Conservation (phyloP, 2,329 filamentous ascomycete genomes). For the Colletotrichum musicola region DNA sequence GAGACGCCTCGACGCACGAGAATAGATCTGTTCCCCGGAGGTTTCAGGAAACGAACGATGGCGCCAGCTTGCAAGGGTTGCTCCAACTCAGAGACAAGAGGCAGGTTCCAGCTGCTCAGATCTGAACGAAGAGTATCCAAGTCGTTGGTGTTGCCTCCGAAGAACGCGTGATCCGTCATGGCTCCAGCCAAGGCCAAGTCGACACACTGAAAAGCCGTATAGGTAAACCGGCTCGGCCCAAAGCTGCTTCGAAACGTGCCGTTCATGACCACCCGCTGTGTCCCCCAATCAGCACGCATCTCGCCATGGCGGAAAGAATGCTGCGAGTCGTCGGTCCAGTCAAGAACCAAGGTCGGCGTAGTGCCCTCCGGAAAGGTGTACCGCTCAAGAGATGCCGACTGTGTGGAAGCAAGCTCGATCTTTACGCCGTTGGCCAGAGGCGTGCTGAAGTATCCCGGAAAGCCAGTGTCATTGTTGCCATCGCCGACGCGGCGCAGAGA, state of each 20-base stretch:
- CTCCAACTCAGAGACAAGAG: not conserved
- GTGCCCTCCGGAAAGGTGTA: constrained; percentile 12
- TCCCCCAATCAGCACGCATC: constrained; percentile 12
- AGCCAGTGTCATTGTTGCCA: constrained; percentile 5
- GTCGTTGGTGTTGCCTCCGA: constrained; percentile 2
- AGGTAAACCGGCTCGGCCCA: not conserved
- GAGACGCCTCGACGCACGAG: constrained; percentile 17
- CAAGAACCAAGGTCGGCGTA: constrained; percentile 1
- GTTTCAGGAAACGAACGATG: constrained; percentile 4
- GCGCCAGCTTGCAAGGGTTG: constrained; percentile 8
- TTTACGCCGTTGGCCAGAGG: not conserved
- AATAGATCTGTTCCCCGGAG: not conserved
- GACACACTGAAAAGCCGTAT: constrained; percentile 18
- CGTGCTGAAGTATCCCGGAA: constrained; percentile 26
- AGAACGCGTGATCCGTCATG: constrained; percentile 3
- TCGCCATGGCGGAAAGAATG: not conserved
- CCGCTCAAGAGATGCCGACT: not conserved
- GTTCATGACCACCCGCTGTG: constrained; percentile 1
- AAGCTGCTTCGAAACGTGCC: constrained; percentile 20
- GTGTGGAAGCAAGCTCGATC: constrained; percentile 12
- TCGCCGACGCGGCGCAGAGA: not conserved
- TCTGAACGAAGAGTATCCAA: not conserved
- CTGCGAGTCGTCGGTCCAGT: constrained; percentile 7
- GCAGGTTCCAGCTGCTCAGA: not conserved
- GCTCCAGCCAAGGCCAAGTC: not conserved